Base-by-base conservation (phyloP, 495 filamentous ascomycete genomes). In the Aspergillus bertholletiae region DNA sequence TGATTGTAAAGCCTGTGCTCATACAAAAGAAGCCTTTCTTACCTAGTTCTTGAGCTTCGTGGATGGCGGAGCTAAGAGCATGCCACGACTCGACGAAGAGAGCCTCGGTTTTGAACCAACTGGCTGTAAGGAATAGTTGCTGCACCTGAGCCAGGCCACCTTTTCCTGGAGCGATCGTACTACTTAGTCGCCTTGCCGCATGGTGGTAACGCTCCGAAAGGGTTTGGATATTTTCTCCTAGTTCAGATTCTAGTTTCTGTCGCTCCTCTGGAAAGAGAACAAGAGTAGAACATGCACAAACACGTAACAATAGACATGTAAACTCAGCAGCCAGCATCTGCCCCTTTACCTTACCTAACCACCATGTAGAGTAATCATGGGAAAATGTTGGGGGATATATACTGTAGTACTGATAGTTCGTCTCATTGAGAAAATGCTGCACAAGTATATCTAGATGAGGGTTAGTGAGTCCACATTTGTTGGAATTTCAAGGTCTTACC, bases 61-160 rank as follows among this genome's bases (percentile, higher is more conserved):
- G 72, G 45, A 81, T 76, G 15, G 73, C 70, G 44, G 60, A 55
- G 37, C 71, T 62, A 30, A 82, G 51, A 12, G 70, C 64, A 62
- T 81, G 78, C 78, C 80, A 81, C 1, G 76, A 72, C 41, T 81
- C 78, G 5, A 75, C 70, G 59, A 80, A 81, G n/a, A 70, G 61
- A 41, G 73, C 73, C 44, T 79, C 77, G 13, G 74, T 74, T 62
- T 83, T 82, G 57, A 66, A 77, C 77, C 76, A 83, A 39, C 69
- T 70, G 5, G 71, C 71, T n/a, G 69, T 77, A 2, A 81, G 61
- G 54, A 81, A 79, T 12, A 79, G 59, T 57, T 81, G 78, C 60
- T 82, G 78, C 8, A 81, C 73, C 21, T 80, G 74, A 21, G 66
- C 57, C 34, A 81, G 47, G 0, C 76, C 74, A 21, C 76, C 76